Evolutionary conservation across 305 asterid genomes (phyloP).

Genomic region (Galium porrigens): DNA sequence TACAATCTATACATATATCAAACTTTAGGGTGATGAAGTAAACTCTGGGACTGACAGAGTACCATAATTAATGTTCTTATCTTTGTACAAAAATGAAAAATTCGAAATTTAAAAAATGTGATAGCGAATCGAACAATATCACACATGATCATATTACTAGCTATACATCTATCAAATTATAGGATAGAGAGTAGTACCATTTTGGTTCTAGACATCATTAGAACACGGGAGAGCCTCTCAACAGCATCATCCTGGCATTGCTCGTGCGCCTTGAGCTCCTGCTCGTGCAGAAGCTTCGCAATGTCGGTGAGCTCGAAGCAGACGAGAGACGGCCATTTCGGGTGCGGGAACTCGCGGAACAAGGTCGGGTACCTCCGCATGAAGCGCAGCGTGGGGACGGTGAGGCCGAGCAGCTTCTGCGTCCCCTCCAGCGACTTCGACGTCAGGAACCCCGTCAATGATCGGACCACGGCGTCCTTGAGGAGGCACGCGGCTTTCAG

Average conservation of each 20-base stretch:
- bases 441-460: conserved; percentile 51
- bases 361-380: conserved; percentile 70
- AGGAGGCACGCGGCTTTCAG: conserved; percentile 73
- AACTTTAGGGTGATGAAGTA: too few relatives aligned
- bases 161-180: too few relatives aligned
- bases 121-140: neutral
- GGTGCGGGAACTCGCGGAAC: conserved; percentile 80
- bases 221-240: conserved; percentile 54
- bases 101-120: neutral
- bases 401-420: conserved; percentile 63
- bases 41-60: too few relatives aligned
- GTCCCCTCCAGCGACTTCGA: conserved; percentile 48
- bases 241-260: conserved; percentile 40
- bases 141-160: too few relatives aligned
- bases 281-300: conserved; percentile 47
- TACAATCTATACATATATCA: too few relatives aligned
- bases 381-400: conserved; percentile 69
- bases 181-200: conserved; percentile 27
- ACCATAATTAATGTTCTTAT: too few relatives aligned
- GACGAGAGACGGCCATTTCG: conserved; percentile 59
- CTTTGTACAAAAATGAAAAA: too few relatives aligned
- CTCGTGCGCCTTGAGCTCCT: conserved; percentile 35
- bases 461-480: conserved; percentile 58
- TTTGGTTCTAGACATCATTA: conserved; percentile 56
- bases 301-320: conserved; percentile 57